These are phyloP conservation scores for Microdochium bolleyi DNA, from an alignment of 2,329 filamentous ascomycete genomes.

Conservation along the genomic window DNA sequence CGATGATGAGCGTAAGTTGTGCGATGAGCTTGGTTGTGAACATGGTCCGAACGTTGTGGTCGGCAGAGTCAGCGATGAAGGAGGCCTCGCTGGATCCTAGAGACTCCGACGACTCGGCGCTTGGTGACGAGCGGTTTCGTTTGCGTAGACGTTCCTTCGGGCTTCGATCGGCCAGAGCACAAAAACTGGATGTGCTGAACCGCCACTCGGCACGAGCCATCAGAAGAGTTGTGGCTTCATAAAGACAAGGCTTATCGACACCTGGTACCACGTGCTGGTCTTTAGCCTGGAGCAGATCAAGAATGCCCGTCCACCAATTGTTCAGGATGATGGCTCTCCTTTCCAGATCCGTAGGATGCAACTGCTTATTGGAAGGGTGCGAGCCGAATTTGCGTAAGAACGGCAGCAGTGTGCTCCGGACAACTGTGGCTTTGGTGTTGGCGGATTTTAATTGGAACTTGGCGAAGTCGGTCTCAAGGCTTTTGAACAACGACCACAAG, in stretches of 20 bases:
- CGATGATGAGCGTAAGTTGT: conserved; percentile 81
- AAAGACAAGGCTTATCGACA: conserved; percentile 71
- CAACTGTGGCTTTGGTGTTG: conserved; percentile 65
- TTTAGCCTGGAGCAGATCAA: conserved; percentile 71
- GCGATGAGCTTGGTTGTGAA: conserved; percentile 75
- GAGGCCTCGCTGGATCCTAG: conserved; percentile 44
- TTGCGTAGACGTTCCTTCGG: conserved; percentile 34
- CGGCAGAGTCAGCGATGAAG: conserved; percentile 57
- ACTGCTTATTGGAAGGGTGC: conserved; percentile 54
- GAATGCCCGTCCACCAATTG: conserved; percentile 80
- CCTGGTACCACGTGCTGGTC: conserved; percentile 64
- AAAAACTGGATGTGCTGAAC: conserved; percentile 59
- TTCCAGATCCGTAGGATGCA: conserved; percentile 78
- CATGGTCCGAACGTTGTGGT: conserved; percentile 83
- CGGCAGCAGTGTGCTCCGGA: conserved; percentile 65
- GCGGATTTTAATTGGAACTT: conserved; percentile 65
- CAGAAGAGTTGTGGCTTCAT: conserved; percentile 71
- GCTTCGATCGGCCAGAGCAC: conserved; percentile 50
- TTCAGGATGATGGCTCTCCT: conserved; percentile 71
- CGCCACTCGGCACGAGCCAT: conserved; percentile 91
- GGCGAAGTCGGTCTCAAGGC: conserved; percentile 38
- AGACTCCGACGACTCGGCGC: conserved; percentile 59
- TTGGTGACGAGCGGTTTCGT: conserved; percentile 40
- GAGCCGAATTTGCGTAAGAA: conserved; percentile 66
- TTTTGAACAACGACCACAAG: conserved; percentile 47